These are phyloP conservation scores for Fusarium hostae DNA, from an alignment of 2,329 filamentous ascomycete genomes.

Conservation along the genomic window DNA sequence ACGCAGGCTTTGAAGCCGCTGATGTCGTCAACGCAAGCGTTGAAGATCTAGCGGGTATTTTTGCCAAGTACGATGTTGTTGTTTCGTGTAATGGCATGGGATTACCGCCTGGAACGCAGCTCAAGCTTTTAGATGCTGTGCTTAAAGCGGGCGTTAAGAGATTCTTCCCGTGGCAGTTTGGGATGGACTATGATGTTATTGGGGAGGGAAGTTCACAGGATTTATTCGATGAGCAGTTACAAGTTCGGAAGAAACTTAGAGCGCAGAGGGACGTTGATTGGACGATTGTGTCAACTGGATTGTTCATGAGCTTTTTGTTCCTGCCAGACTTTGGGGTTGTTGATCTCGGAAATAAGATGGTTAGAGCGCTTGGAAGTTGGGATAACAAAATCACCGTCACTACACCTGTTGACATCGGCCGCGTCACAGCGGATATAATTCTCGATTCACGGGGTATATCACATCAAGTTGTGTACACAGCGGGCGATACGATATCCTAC, in stretches of 20 bases:
- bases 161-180: slow-evolving; percentile 80
- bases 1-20: slow-evolving; percentile 55
- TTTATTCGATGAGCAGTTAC: slow-evolving; percentile 75
- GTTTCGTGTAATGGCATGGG: slow-evolving; percentile 72
- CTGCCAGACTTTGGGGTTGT: slow-evolving; percentile 71
- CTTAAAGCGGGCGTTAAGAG: slow-evolving; percentile 60
- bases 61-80: slow-evolving; percentile 62
- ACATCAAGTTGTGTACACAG: slow-evolving; percentile 65
- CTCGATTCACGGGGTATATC: slow-evolving; percentile 51
- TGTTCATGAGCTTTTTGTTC: slow-evolving; percentile 79
- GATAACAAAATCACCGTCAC: slow-evolving; percentile 72
- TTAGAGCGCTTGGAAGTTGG: slow-evolving; percentile 70
- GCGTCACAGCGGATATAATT: slow-evolving; percentile 66
- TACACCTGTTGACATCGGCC: slow-evolving; percentile 71
- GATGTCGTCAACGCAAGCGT: slow-evolving; percentile 56
- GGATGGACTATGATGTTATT: slow-evolving; percentile 75
- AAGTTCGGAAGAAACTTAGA: slow-evolving; percentile 64
- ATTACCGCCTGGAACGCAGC: slow-evolving; percentile 63
- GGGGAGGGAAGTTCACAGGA: slow-evolving; percentile 69
- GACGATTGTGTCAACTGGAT: slow-evolving; percentile 74
- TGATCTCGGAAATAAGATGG: slow-evolving; percentile 53
- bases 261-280: slow-evolving; percentile 62
- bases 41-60: slow-evolving; percentile 54
- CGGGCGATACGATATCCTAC: slow-evolving; percentile 72
- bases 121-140: slow-evolving; percentile 66